A percentile compares a stretch with the other conserved stretches of the same genome.
Evolutionary conservation across 768 basidiomycete species (phyloP).

Genomic region (Rhodosporidiobolus sp.): DNA sequence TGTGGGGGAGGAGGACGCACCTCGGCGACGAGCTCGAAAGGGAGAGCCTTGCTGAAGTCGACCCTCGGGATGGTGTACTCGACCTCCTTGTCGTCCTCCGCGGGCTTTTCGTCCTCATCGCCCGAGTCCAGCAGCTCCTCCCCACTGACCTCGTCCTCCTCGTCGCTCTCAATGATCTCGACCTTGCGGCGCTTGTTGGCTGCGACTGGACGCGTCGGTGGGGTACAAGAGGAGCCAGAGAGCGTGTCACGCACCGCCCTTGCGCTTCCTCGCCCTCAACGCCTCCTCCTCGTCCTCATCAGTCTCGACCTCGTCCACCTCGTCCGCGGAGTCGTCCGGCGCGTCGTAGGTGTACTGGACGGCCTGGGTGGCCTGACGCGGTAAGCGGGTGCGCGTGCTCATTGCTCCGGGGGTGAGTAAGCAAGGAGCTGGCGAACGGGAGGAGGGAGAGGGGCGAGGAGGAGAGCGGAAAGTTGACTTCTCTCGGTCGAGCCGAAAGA

Average conservation of each 20-base stretch:
- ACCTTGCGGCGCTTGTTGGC: neutral
- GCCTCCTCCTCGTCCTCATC: neutral
- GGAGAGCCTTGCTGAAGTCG: neutral
- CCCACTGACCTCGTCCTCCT: neutral
- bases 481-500: too few species aligned
- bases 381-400: neutral
- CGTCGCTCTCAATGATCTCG: neutral
- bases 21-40: neutral
- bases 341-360: neutral
- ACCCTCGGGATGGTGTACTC: neutral
- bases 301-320: neutral
- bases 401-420: too few species aligned
- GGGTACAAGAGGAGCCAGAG: fast-evolving
- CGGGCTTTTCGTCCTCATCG: neutral
- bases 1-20: neutral
- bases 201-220: neutral
- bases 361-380: neutral
- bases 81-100: neutral
- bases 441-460: too few species aligned
- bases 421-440: too few species aligned
- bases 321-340: neutral
- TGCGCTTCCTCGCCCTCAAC: neutral
- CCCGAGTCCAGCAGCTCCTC: neutral
- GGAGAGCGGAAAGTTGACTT: too few species aligned
- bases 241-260: neutral